Evolutionary conservation across 2,329 filamentous ascomycete genomes (phyloP), one percentile per base, ranked within the genome.

Genomic region (Talaromyces sp.): DNA sequence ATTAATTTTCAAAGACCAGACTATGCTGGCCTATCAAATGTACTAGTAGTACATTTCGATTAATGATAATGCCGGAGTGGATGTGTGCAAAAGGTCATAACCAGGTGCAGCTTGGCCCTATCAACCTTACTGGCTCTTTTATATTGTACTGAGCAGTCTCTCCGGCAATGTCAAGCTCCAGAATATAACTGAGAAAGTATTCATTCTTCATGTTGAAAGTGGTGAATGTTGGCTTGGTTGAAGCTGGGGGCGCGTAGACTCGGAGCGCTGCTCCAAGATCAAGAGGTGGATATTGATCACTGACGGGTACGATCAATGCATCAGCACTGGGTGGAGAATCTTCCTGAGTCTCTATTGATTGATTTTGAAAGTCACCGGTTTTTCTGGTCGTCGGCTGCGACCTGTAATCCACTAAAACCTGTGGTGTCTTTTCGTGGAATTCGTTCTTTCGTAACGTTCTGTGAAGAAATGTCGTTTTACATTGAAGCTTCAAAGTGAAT

Each of bases 181-280:
- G 13, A 13, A n/a, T n/a, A 29, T 39, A 37, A 16, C 43, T 19
- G 13, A 43, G 3, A 24, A n/a, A 13, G 36, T 44, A 37, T 10
- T 42, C 30, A 49, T 43, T 19, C 30, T 43, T 43, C 3, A 44
- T 44, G 17, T 44, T 43, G 14, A 17, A 42, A 24, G 20, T 49
- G 11, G 47, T 49, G 39, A 49, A 49, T 33, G 37, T 44, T 29
- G 39, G 47, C 17, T 9, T 16, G 11, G 16, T 36, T 16, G 16
- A 35, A 14, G 27, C 17, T 29, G 9, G 30, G 3, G 37, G 19
- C 32, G 47, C 20, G 20, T 10, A 20, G 6, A 49, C 19, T 13
- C 47, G 19, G 13, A 49, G 14, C 3, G 47, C 39, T 30, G 24
- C 17, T 3, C 39, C 47, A 16, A 44, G 47, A 43, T 49, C 37